Base-by-base conservation (phyloP, 306 rosid genomes). In the Prunus campanulata region DNA sequence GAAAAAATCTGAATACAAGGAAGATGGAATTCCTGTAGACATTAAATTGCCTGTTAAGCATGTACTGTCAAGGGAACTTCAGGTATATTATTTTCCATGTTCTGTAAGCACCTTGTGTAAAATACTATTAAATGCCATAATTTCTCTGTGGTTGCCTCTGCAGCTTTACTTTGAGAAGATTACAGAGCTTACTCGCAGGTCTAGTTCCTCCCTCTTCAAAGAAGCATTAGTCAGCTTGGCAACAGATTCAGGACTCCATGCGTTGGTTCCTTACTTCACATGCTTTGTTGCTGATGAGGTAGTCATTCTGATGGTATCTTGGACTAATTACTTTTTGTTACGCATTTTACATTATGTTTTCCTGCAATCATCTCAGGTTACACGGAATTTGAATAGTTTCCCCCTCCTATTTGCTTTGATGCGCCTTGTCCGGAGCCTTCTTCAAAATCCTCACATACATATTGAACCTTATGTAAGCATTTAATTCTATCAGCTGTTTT, bases 261-360 rank as follows among this genome's bases (percentile, higher is more conserved):
- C 92, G 56, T 89, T 92, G 72, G 87, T 92, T 86, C 98, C 98
- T 24, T 89, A 89, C 85, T 90, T 94, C 67, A 76, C 88, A 30
- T 71, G 83, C 87, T 94, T 94, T 68, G 81, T 94, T 71, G 90
- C 93, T 62, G 97, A 92, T 74, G 91, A 94, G 98, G 98, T 94
- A 81, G 64, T 70, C 78, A 6, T 55, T 48, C 74, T 44, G 59
- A 52, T 44, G 70, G 47, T 78, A 70, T 74, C 47, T 52, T 22
- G 9, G 51, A 59, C 19, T 51, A 75, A 78, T 78, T 69, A 67
- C 80, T 68, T 52, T 78, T 71, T 44, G n/a, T 74, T 70, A 25
- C 66, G 74, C 59, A 76, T 68, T 78, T 79, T 70, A 61, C 69
- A 51, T 70, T 66, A 56, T 71, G 50, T 83, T 66, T 50, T 85